These are phyloP conservation scores for Salix udensis DNA, from an alignment of 345 rosid species.

Conservation along the genomic window DNA sequence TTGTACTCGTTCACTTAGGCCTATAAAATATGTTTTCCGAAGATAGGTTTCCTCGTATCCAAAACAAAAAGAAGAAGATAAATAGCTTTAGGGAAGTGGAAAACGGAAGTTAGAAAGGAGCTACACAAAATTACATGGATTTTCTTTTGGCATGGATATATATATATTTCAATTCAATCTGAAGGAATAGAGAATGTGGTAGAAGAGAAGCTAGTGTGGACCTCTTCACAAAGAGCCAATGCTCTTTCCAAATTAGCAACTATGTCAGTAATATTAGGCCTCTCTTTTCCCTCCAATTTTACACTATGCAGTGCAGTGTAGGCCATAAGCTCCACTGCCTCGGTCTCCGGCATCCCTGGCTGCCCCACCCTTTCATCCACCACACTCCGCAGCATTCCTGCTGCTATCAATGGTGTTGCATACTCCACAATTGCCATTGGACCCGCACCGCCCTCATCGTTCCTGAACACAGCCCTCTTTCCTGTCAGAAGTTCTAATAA, in stretches of 20 bases:
- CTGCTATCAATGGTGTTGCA: conserved; percentile 30
- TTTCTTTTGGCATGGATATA: not conserved
- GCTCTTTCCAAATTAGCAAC: conserved; percentile 55
- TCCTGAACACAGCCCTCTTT: conserved; percentile 45
- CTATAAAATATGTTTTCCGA: too few relatives aligned
- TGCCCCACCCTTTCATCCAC: conserved; percentile 43
- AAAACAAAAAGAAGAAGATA: too few relatives aligned
- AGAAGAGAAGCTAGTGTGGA: conserved; percentile 18
- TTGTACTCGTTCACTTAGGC: rapidly evolving
- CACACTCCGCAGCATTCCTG: conserved; percentile 31
- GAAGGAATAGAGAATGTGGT: conserved; percentile 26
- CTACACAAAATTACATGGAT: not conserved
- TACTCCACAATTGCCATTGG: conserved; percentile 44
- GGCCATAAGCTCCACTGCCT: conserved; percentile 49
- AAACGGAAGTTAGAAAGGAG: not conserved
- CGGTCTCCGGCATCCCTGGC: conserved; percentile 32
- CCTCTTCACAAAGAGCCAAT: conserved; percentile 33
- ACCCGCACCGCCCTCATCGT: conserved; percentile 26
- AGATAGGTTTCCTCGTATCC: too few relatives aligned
- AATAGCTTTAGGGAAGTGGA: not conserved
- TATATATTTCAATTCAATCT: conserved; percentile 22
- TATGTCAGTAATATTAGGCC: conserved; percentile 47
- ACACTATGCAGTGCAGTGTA: conserved; percentile 43
- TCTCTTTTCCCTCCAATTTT: conserved; percentile 48
- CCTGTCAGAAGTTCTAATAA: conserved; percentile 58